Evolutionary conservation across 768 basidiomycete species (phyloP).

Genomic region (Xanthoconium stramineum): DNA sequence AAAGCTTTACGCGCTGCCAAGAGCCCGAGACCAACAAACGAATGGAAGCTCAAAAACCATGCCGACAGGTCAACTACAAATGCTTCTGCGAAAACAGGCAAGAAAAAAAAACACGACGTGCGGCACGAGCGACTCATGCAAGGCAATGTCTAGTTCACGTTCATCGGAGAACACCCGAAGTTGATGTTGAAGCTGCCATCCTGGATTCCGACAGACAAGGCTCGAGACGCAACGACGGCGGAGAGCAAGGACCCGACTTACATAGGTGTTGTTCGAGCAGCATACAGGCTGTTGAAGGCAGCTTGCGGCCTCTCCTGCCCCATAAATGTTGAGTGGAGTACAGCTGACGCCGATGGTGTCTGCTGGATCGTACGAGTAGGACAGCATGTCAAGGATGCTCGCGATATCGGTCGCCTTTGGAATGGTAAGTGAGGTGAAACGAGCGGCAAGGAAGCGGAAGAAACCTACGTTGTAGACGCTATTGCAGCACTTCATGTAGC

Average conservation of each 20-base stretch:
- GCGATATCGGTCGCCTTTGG: constrained; percentile 13
- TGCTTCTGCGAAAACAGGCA: no score
- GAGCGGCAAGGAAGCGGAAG: neutral
- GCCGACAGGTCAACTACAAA: no score
- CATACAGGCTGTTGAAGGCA: constrained; percentile 29
- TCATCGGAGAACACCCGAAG: constrained; percentile 23
- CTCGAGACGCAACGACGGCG: neutral
- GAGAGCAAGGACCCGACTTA: constrained; percentile 7
- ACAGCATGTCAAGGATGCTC: neutral
- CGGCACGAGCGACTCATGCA: no score
- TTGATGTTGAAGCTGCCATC: constrained; percentile 10
- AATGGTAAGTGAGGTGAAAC: neutral
- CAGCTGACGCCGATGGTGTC: constrained; percentile 26
- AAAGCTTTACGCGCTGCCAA: no score
- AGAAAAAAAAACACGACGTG: no score
- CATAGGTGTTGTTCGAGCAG: constrained; percentile 18
- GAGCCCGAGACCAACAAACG: no score
- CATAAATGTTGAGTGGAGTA: constrained; percentile 18
- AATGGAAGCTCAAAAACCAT: no score
- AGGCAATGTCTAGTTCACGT: no score
- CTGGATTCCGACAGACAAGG: constrained; percentile 5
- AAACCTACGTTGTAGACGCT: constrained; percentile 19
- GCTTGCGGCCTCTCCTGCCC: constrained; percentile 16
- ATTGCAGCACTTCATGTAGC: constrained; percentile 20
- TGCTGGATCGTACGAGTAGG: constrained; percentile 11